phyloP scores from a whole-genome alignment of 2,329 filamentous ascomycete species.

The Helicocarpus griseus region DNA sequence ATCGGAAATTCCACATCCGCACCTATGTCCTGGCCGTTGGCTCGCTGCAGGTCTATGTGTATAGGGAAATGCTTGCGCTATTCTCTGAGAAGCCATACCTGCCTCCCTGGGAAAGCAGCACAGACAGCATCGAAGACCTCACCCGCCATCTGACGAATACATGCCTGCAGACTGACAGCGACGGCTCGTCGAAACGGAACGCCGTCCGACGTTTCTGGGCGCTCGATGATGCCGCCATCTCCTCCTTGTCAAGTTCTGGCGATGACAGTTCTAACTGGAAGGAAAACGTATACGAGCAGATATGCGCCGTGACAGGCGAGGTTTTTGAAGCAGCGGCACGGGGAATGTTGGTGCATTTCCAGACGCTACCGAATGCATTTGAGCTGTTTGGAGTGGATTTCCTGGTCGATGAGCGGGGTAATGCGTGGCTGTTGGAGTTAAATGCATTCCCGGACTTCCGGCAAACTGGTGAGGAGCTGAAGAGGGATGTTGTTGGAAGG shows the following conservation, averaged over 20 bases:
- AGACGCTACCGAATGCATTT: conserved; percentile 77
- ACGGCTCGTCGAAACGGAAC: conserved; percentile 42
- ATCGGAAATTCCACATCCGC: conserved; percentile 87
- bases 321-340: conserved; percentile 78
- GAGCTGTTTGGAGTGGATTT: conserved; percentile 91
- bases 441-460: conserved; percentile 96
- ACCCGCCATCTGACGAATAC: conserved; percentile 87
- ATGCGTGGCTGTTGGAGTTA: conserved; percentile 72
- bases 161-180: conserved; percentile 61
- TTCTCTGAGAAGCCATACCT: conserved; percentile 71
- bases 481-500: conserved; percentile 56
- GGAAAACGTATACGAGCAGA: conserved; percentile 59
- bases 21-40: conserved; percentile 81
- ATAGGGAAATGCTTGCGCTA: conserved; percentile 82
- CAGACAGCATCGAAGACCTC: conserved; percentile 44
- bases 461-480: conserved; percentile 73
- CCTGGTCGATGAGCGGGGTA: conserved; percentile 58
- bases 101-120: conserved; percentile 40
- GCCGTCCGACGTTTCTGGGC: conserved; percentile 69
- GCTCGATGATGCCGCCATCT: conserved; percentile 38
- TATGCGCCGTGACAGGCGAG: conserved; percentile 63
- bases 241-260: conserved; percentile 9
- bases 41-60: conserved; percentile 72
- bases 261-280: conserved; percentile 37
- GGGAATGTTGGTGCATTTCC: conserved; percentile 83